These are phyloP conservation scores for Beauveria scarabaeidicola DNA, from an alignment of 2,329 filamentous ascomycete genomes.

Conservation along the genomic window DNA sequence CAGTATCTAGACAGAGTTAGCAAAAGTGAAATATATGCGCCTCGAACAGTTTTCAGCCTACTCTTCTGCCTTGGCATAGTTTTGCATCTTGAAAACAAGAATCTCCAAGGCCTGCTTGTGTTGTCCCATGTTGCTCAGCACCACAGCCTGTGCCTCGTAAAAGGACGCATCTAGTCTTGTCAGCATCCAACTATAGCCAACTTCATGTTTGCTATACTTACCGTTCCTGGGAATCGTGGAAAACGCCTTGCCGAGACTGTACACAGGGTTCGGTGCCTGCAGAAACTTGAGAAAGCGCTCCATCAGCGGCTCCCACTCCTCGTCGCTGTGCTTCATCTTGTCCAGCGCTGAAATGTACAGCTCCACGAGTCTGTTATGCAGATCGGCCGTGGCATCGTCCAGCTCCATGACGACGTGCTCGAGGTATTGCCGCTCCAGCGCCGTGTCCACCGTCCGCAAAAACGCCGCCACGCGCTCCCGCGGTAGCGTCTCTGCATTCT, in stretches of 20 bases:
- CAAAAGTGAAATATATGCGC: background rate
- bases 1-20: conserved; percentile 56
- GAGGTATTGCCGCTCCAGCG: conserved; percentile 71
- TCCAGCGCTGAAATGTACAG: conserved; percentile 53
- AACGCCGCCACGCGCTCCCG: conserved; percentile 68
- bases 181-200: conserved; percentile 5
- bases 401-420: conserved; percentile 88
- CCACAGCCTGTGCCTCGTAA: conserved; percentile 81
- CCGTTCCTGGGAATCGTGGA: conserved; percentile 70
- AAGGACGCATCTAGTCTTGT: conserved; percentile 61
- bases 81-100: conserved; percentile 88
- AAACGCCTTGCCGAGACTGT: conserved; percentile 72
- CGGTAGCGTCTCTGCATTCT: conserved; percentile 87
- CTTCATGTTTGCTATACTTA: conserved; percentile 30
- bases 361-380: conserved; percentile 77
- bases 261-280: conserved; percentile 61
- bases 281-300: conserved; percentile 66
- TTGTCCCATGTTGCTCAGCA: conserved; percentile 89
- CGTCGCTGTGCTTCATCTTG: conserved; percentile 32
- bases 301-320: conserved; percentile 50
- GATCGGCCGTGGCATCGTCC: conserved; percentile 72
- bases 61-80: conserved; percentile 89
- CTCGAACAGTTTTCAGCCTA: conserved; percentile 35
- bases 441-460: conserved; percentile 57
- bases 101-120: conserved; percentile 96